Evolutionary conservation across 1,139 yeast species (phyloP), one percentile per base, ranked within the genome.

Genomic region (Yamadazyma songkhlaensis): DNA sequence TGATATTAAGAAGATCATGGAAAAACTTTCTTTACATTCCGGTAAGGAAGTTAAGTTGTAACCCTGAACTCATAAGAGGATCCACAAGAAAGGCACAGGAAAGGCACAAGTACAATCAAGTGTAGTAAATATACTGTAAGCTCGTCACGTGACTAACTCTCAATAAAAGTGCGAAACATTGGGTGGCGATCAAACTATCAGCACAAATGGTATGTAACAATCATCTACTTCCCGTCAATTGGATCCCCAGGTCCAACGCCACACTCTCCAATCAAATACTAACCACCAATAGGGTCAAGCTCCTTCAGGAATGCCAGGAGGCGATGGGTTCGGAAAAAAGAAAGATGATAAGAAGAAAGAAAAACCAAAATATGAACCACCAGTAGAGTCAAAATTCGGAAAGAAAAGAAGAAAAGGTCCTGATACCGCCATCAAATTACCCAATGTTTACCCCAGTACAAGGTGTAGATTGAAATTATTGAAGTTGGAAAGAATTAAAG

Each of bases 291-390:
- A 46, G 95, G 95, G 95, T 57, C 94, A 85, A 75, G 84, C 84
- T 49, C 84, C 85, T 41, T 84, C 92, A 27, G 87, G 87, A 46
- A 69, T 81, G 74, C 79, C 83, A 44, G 81, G 81, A 44, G 77
- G 74, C 53, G 74, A 73, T 48, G 42, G 41, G 36, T 51, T 57
- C 53, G 81, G 80, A 54, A 82, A 81, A 60, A 81, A 81, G 69
- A 83, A 81, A 62, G 83, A 81, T 52, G 84, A 81, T 62, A 81
- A 81, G 62, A 84, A 87, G 77, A 80, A 82, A 49, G 87, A 84
- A 47, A 84, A 84, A 61, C 97, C 97, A 53, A 89, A 88, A 67
- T 92, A 90, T 62, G 99, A 94, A 63, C 98, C 98, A 28, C 98
- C 98, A 14, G 97, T 92, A 44, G 95, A 92, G 62, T 84, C 96